Evolutionary conservation across 352 stramenopile genomes (phyloP), one percentile per base, ranked within the genome.

Genomic region (Globisporangium ultimum): DNA sequence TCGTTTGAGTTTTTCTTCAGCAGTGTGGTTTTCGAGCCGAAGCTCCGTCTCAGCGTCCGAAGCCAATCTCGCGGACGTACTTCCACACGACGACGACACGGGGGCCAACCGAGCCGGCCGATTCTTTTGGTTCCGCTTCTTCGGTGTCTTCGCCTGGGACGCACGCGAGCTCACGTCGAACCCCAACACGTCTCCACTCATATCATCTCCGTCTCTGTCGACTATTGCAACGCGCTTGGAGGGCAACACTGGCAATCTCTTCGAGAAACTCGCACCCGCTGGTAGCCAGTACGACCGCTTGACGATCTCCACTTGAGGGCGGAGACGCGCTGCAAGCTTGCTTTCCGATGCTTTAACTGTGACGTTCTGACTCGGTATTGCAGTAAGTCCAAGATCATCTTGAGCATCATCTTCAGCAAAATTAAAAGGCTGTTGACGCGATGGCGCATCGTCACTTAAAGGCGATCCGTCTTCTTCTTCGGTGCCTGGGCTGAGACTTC

Each of bases 231-330:
- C 11, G 53, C 47, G 49, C 40, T 68, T 70, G 14, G 17, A 50
- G 47, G 68, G 61, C 50, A 84, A 51, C 24, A 80, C 67, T 1
- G 73, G 74, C 41, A 85, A 62, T 12, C 72, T 60, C 36, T 71
- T 75, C 40, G 65, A 58, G 50, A 82, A 74, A 22, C 71, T 83
- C 34, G 63, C 66, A 2, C 81, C 81, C 7, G 77, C 76, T 1
- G 81, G 79, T 13, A 91, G 63, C 81, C 79, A 89, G 54, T 85
- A 89, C n/a, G 81, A 88, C 17, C 79, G 77, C 53, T 91, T 88
- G 50, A 83, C 40, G 22, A 53, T 36, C 17, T 62, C 60, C 3
- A 32, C 5, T 20, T 41, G 59, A 8, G 41, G 15, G n/a, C 40
- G 24, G 9, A 14, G 34, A 13, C 17, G 43, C n/a, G 38, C 40